phyloP scores from a whole-genome alignment of 495 filamentous ascomycete genomes.

The Penicillium pancosmium region DNA sequence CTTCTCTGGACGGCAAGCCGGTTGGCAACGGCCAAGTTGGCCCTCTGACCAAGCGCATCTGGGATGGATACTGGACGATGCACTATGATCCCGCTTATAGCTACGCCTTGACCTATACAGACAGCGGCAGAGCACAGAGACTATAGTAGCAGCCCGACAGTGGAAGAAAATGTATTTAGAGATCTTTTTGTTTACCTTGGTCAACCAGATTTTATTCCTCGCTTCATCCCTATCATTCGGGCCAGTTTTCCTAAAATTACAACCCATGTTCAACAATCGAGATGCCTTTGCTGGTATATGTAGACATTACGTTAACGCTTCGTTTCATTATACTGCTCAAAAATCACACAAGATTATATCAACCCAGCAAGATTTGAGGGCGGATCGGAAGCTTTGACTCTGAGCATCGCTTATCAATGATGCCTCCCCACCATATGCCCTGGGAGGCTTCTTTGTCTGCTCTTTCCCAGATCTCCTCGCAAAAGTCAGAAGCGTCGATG shows the following conservation, averaged over 20 bases:
- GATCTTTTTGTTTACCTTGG: too few species aligned
- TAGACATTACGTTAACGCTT: too few species aligned
- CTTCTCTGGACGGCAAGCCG: slow-evolving; percentile 35
- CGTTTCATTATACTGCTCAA: not conserved
- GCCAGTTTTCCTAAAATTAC: too few species aligned
- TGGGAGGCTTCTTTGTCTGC: not conserved
- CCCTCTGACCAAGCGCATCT: slow-evolving; percentile 41
- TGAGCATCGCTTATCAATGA: slow-evolving; percentile 12
- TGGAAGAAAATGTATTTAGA: not conserved
- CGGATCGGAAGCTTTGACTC: slow-evolving; percentile 1
- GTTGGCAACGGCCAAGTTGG: slow-evolving; percentile 39
- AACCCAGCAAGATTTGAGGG: slow-evolving; percentile 6
- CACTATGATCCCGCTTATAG: slow-evolving; percentile 37
- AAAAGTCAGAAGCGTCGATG: slow-evolving; percentile 7
- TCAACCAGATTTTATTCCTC: too few species aligned
- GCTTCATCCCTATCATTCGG: too few species aligned
- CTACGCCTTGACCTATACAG: slow-evolving; percentile 11
- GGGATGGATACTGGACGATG: slow-evolving; percentile 45
- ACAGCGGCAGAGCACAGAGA: not conserved
- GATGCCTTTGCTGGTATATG: too few species aligned
- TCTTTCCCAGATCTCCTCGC: slow-evolving; percentile 11
- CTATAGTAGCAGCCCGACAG: not conserved
- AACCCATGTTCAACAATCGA: too few species aligned
- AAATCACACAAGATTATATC: not conserved
- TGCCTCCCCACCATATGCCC: slow-evolving; percentile 14